These are phyloP conservation scores for Xylaria hypoxylon DNA, from an alignment of 2,329 filamentous ascomycete species.

Conservation along the genomic window DNA sequence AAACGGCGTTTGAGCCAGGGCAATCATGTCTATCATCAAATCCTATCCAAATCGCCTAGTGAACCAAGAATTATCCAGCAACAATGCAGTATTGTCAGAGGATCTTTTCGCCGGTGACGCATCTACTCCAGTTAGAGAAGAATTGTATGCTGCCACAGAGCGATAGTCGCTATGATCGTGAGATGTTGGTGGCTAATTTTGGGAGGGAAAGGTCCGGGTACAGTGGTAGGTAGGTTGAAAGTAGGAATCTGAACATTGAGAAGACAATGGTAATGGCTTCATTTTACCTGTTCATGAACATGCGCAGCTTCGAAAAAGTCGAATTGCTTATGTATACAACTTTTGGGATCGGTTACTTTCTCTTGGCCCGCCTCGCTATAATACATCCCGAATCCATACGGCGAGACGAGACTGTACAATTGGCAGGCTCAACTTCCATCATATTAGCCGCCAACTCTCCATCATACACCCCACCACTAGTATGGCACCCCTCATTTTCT, in stretches of 20 bases:
- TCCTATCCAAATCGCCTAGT: not conserved
- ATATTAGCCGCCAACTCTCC: constrained; percentile 50
- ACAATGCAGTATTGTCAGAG: not conserved
- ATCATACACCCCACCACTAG: constrained; percentile 36
- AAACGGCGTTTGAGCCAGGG: not conserved
- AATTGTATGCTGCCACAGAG: not conserved
- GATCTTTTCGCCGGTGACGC: not conserved
- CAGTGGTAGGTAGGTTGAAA: not conserved
- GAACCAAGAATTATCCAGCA: not conserved
- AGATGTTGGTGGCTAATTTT: not conserved
- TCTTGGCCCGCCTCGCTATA: constrained; percentile 40
- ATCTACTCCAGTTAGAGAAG: not conserved
- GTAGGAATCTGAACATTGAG: not conserved
- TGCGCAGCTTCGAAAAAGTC: not conserved
- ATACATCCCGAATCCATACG: constrained; percentile 43
- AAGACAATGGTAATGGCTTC: not conserved
- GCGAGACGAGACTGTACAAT: constrained; percentile 40
- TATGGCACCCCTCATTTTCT: constrained; percentile 45
- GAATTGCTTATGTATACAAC: not conserved
- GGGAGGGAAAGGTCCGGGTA: not conserved
- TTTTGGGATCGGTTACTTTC: constrained; percentile 11
- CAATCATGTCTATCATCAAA: not conserved
- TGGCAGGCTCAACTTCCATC: constrained; percentile 44
- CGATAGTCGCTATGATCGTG: not conserved
- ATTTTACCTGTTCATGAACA: not conserved